Evolutionary conservation across 352 stramenopile species (phyloP).

Genomic region (Globisporangium echinulatum): DNA sequence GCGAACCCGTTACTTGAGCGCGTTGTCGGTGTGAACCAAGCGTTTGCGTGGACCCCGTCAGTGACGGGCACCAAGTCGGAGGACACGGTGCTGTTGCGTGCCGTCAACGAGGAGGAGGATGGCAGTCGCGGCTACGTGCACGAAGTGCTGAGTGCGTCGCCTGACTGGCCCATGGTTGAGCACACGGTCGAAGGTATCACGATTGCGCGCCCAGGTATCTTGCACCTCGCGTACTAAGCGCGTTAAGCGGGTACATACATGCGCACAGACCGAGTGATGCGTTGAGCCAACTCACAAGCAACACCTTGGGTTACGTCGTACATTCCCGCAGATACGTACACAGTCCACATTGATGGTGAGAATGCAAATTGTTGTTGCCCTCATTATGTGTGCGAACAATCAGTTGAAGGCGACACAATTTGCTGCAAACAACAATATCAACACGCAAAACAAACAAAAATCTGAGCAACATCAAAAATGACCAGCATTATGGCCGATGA

Average conservation of each 20-base stretch:
- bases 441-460: too few species aligned
- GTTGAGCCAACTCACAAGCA: too few species aligned
- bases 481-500: background rate
- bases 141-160: conserved; percentile 47
- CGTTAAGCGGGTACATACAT: too few species aligned
- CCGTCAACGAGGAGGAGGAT: conserved; percentile 5
- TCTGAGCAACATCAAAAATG: background rate
- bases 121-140: conserved; percentile 15
- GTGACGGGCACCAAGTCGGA: conserved; percentile 69
- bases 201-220: conserved; percentile 40
- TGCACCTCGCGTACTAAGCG: conserved; percentile 30
- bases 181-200: conserved; percentile 38
- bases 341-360: too few species aligned
- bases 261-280: conserved; percentile 6
- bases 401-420: too few species aligned
- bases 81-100: conserved; percentile 46
- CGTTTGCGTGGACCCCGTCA: conserved; percentile 69
- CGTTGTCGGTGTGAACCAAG: conserved; percentile 49
- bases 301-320: too few species aligned
- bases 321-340: too few species aligned
- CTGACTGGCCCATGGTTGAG: conserved; percentile 38
- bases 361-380: too few species aligned
- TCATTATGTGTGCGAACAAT: too few species aligned
- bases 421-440: too few species aligned
- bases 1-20: too few species aligned